Conservation (phyloP, 2,329 filamentous ascomycete genomes). For the Exophiala xenobiotica region DNA sequence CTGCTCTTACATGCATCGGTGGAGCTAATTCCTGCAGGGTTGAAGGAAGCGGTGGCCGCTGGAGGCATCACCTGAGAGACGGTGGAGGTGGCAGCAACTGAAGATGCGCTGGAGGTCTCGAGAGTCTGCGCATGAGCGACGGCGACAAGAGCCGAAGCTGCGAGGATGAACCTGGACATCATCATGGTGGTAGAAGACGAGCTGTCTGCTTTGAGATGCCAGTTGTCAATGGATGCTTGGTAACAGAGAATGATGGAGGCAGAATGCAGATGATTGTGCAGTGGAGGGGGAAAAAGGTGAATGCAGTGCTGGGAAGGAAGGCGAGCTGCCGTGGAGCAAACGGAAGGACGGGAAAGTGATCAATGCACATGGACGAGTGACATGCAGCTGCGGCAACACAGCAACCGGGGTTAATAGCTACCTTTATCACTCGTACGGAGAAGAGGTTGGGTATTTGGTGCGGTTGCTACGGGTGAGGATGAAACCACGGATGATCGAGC, state of each 20-base stretch:
- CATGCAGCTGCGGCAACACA: neutral
- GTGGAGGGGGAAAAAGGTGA: slow-evolving; percentile 2
- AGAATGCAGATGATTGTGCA: neutral
- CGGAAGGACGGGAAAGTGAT: slow-evolving; percentile 7
- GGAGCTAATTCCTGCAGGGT: slow-evolving; percentile 18
- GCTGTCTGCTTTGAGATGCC: slow-evolving; percentile 16
- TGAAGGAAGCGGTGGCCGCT: slow-evolving; percentile 26
- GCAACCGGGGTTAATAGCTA: slow-evolving; percentile 7
- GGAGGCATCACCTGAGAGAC: slow-evolving; percentile 31
- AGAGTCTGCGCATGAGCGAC: slow-evolving; percentile 25
- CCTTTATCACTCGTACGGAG: neutral
- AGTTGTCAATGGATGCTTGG: slow-evolving; percentile 23
- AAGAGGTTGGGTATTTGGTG: neutral
- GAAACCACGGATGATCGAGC: neutral
- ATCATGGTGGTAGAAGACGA: slow-evolving; percentile 22
- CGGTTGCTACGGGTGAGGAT: slow-evolving; percentile 2
- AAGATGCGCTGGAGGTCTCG: slow-evolving; percentile 28
- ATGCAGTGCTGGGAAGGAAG: slow-evolving; percentile 5
- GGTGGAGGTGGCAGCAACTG: slow-evolving; percentile 29
- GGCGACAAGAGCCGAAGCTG: slow-evolving; percentile 22
- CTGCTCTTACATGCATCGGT: slow-evolving; percentile 27
- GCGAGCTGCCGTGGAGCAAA: neutral
- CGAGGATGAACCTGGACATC: slow-evolving; percentile 27
- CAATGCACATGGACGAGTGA: slow-evolving; percentile 6
- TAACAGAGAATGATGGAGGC: slow-evolving; percentile 13